These are phyloP conservation scores for Boehmeria nivea DNA, from an alignment of 306 rosid species.

Conservation along the genomic window DNA sequence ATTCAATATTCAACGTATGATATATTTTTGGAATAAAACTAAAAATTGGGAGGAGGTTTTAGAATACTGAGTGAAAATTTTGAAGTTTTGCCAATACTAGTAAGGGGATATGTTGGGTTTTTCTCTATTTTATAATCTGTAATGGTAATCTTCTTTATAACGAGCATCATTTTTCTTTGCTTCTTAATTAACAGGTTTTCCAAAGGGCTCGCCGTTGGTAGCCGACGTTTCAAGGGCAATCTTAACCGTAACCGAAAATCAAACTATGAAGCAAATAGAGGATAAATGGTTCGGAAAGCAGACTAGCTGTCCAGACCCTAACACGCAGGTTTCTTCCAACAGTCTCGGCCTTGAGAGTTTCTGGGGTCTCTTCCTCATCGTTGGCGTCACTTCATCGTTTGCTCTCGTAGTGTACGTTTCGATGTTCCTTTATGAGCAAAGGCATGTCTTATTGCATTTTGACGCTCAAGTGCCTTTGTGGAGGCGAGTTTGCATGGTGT, in stretches of 20 bases:
- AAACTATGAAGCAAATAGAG: conserved; percentile 37
- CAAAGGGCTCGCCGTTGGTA: conserved; percentile 45
- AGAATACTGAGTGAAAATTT: too few relatives aligned
- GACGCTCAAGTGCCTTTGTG: conserved; percentile 13
- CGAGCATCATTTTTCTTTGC: too few relatives aligned
- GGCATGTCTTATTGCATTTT: neutral
- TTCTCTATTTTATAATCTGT: too few relatives aligned
- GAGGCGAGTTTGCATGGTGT: conserved; percentile 14
- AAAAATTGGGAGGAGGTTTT: too few relatives aligned
- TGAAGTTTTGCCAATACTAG: too few relatives aligned
- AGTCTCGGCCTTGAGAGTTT: conserved; percentile 33
- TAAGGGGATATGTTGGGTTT: too few relatives aligned
- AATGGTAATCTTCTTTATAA: too few relatives aligned
- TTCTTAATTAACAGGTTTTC: conserved; percentile 24
- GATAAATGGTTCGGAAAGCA: conserved; percentile 33
- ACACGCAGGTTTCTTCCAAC: conserved; percentile 11
- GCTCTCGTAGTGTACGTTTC: conserved; percentile 1
- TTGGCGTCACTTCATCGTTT: neutral
- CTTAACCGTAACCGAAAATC: conserved; percentile 46
- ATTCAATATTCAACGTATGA: too few relatives aligned
- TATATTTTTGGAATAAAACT: too few relatives aligned
- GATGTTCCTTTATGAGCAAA: conserved; percentile 2
- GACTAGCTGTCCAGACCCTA: conserved; percentile 3
- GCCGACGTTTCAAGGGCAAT: conserved; percentile 61
- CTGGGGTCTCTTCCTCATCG: conserved; percentile 35